These are phyloP conservation scores for Persicaria tinctoria DNA, from an alignment of 148 eudicot species.

Conservation along the genomic window DNA sequence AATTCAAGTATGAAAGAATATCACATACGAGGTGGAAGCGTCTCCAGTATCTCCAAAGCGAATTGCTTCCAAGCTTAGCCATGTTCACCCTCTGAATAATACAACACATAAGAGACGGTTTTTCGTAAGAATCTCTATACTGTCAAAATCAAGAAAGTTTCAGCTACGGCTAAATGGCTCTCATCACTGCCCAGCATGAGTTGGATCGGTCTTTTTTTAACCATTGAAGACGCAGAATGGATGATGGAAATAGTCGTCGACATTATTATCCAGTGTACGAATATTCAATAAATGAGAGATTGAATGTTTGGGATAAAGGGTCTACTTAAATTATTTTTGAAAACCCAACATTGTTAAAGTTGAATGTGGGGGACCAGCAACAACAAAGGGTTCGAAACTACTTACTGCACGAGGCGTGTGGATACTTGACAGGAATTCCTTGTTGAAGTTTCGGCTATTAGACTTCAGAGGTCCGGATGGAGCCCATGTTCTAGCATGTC, in stretches of 20 bases:
- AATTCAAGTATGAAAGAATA: not conserved
- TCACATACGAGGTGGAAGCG: constrained; percentile 64
- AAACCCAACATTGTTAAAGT: not conserved
- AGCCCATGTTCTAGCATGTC: constrained; percentile 61
- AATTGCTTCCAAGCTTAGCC: constrained; percentile 68
- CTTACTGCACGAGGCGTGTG: constrained; percentile 40
- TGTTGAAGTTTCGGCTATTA: constrained; percentile 29
- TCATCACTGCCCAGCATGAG: too few relatives aligned
- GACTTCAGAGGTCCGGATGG: constrained; percentile 37
- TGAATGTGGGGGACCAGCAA: constrained; percentile 8
- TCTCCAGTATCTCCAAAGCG: constrained; percentile 84
- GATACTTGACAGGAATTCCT: constrained; percentile 46
- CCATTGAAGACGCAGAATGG: not conserved
- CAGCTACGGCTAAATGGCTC: not conserved
- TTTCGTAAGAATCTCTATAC: not conserved
- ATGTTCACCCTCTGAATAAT: constrained; percentile 56
- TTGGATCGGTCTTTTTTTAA: not conserved
- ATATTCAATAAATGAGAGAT: not conserved
- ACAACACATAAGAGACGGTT: not conserved
- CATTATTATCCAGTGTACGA: not conserved
- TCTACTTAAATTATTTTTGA: not conserved
- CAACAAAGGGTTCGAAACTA: not conserved
- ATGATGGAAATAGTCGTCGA: not conserved
- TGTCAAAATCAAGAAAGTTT: not conserved
- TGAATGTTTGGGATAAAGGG: not conserved